Conservation (phyloP, 495 filamentous ascomycete genomes). For the Hypomontagnella monticulosa region DNA sequence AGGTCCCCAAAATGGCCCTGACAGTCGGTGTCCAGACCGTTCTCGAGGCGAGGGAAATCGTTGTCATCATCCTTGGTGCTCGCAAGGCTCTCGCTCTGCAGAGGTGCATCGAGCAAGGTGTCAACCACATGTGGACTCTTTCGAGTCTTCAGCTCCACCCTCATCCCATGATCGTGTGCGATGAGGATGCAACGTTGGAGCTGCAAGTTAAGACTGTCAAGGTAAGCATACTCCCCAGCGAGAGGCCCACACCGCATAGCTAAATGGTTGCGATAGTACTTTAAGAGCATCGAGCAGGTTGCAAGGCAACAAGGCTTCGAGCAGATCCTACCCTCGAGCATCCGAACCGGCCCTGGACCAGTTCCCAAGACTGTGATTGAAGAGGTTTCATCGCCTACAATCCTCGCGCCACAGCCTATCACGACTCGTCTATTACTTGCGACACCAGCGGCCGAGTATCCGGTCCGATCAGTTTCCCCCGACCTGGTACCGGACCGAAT, state of each 20-base stretch:
- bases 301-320: slow-evolving; percentile 65
- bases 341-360: slow-evolving; percentile 50
- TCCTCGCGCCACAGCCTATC: slow-evolving; percentile 56
- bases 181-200: slow-evolving; percentile 86
- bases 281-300: slow-evolving; percentile 72
- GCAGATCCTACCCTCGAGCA: slow-evolving; percentile 64
- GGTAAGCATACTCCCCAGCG: slow-evolving; percentile 48
- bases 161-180: slow-evolving; percentile 81
- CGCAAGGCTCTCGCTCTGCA: slow-evolving; percentile 85
- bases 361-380: slow-evolving; percentile 46
- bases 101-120: slow-evolving; percentile 80
- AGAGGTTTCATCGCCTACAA: slow-evolving; percentile 54
- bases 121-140: slow-evolving; percentile 92
- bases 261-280: slow-evolving; percentile 59
- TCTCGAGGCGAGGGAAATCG: slow-evolving; percentile 81
- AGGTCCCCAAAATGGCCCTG: slow-evolving; percentile 84
- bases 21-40: slow-evolving; percentile 91
- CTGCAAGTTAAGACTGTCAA: slow-evolving; percentile 88
- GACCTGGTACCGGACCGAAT: slow-evolving; percentile 75
- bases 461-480: slow-evolving; percentile 57
- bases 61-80: slow-evolving; percentile 81
- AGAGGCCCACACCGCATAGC: not conserved
- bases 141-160: slow-evolving; percentile 82
- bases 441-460: slow-evolving; percentile 60
- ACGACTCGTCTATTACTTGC: slow-evolving; percentile 57